phyloP scores from a whole-genome alignment of 2,329 filamentous ascomycete species.

The Herpotrichia juniperi region DNA sequence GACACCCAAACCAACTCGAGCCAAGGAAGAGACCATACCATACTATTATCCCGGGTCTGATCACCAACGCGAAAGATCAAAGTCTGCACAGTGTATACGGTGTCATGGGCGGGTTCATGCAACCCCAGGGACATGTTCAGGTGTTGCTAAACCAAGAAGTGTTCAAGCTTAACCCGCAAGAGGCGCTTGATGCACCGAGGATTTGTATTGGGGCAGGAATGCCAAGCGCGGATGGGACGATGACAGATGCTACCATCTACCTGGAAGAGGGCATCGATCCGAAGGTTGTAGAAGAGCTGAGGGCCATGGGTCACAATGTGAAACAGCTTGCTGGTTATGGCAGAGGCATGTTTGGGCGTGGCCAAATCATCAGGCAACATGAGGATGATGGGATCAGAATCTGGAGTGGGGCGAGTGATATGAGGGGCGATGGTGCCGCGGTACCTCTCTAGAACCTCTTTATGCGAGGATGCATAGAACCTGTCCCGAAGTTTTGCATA shows the following conservation, averaged over 20 bases:
- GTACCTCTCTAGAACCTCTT: too few species aligned
- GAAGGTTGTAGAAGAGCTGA: constrained; percentile 71
- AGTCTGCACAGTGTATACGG: constrained; percentile 86
- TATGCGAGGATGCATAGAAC: constrained; percentile 9
- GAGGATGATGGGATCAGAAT: constrained; percentile 76
- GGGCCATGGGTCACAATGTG: constrained; percentile 74
- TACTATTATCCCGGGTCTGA: constrained; percentile 93
- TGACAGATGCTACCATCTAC: constrained; percentile 69
- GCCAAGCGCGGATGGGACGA: constrained; percentile 63
- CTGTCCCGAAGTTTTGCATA: too few species aligned
- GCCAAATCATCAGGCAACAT: constrained; percentile 82
- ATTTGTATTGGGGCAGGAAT: constrained; percentile 82
- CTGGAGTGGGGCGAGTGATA: constrained; percentile 90
- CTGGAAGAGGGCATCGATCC: constrained; percentile 82
- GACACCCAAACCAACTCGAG: constrained; percentile 80
- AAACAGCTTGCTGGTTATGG: constrained; percentile 68
- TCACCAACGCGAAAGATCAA: constrained; percentile 77
- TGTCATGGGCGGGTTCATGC: constrained; percentile 99
- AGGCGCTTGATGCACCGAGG: constrained; percentile 88
- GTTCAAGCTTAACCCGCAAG: constrained; percentile 81
- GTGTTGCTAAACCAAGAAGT: constrained; percentile 88
- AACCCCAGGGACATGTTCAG: constrained; percentile 95
- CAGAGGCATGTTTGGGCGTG: constrained; percentile 78
- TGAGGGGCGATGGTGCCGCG: constrained; percentile 81
- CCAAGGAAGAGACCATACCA: constrained; percentile 92